Conservation (phyloP, 108 stramenopile genomes). For the Pelagomonas calceolata region DNA sequence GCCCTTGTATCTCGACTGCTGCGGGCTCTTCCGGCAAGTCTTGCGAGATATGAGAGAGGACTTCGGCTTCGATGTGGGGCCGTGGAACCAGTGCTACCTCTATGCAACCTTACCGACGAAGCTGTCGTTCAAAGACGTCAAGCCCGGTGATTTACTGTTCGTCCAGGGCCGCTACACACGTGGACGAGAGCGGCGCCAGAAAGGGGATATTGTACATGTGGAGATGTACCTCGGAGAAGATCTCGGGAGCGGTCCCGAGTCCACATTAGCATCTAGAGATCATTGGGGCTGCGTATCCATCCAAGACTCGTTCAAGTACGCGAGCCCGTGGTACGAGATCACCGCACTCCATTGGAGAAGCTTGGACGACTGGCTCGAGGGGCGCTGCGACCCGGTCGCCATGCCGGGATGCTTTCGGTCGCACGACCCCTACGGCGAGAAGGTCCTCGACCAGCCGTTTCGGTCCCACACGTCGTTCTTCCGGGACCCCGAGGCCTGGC, state of each 20-base stretch:
- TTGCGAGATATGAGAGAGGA: conserved; percentile 17
- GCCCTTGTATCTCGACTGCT: conserved; percentile 28
- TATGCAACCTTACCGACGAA: conserved; percentile 15
- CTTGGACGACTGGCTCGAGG: conserved; percentile 16
- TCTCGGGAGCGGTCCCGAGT: not conserved
- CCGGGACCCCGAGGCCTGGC: not conserved
- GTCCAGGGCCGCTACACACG: conserved; percentile 16
- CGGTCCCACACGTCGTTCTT: not conserved
- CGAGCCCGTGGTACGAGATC: conserved; percentile 8
- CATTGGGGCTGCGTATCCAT: conserved; percentile 16
- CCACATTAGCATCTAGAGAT: conserved; percentile 10
- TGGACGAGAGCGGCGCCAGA: conserved; percentile 11
- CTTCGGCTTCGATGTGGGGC: conserved; percentile 25
- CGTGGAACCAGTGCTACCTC: conserved; percentile 28
- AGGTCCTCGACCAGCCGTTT: not conserved
- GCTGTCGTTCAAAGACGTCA: not conserved
- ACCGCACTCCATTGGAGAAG: conserved; percentile 1
- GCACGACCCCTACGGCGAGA: not conserved
- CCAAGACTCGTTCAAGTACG: conserved; percentile 13
- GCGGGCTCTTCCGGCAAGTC: conserved; percentile 16
- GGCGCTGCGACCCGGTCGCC: conserved; percentile 8
- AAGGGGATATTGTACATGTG: conserved; percentile 25
- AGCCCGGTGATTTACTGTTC: conserved; percentile 29
- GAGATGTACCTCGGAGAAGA: conserved; percentile 20
- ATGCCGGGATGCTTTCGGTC: conserved; percentile 10